Evolutionary conservation across 2,329 filamentous ascomycete species (phyloP).

Genomic region (Periconia digitata): DNA sequence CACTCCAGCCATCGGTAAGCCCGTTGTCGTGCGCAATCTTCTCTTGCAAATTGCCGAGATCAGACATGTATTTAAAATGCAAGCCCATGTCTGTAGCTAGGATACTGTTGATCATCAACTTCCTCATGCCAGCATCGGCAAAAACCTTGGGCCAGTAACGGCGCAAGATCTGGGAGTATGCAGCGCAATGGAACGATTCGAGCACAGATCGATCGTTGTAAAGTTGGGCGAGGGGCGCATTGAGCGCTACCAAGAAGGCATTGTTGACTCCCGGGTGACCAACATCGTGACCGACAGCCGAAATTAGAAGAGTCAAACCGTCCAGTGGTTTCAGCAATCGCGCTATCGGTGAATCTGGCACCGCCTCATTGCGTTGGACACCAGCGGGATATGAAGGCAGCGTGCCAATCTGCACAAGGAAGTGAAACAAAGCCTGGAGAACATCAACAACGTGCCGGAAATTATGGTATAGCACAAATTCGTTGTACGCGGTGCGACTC

Average conservation of each 20-base stretch:
- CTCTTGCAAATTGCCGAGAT: constrained; percentile 76
- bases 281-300: constrained; percentile 97
- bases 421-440: constrained; percentile 88
- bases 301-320: constrained; percentile 83
- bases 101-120: constrained; percentile 96
- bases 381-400: constrained; percentile 66
- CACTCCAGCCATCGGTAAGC: constrained; percentile 71
- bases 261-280: constrained; percentile 98
- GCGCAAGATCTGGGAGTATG: constrained; percentile 92
- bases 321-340: constrained; percentile 82
- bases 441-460: constrained; percentile 98
- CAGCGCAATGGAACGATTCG: constrained; percentile 96
- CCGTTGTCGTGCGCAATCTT: constrained; percentile 69
- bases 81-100: constrained; percentile 96
- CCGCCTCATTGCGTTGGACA: constrained; percentile 26
- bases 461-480: constrained; percentile 95
- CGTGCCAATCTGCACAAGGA: constrained; percentile 77
- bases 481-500: constrained; percentile 92
- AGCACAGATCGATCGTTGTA: constrained; percentile 97
- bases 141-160: constrained; percentile 88
- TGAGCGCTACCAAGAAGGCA: constrained; percentile 87
- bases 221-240: constrained; percentile 87
- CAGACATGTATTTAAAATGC: constrained; percentile 96
- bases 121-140: constrained; percentile 75
- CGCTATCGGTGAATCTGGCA: constrained; percentile 66